A percentile compares a stretch with the other conserved stretches of the same genome.
These are phyloP conservation scores for Vanrija sp. DNA, from an alignment of 1,284 basidiomycete genomes.

Conservation along the genomic window DNA sequence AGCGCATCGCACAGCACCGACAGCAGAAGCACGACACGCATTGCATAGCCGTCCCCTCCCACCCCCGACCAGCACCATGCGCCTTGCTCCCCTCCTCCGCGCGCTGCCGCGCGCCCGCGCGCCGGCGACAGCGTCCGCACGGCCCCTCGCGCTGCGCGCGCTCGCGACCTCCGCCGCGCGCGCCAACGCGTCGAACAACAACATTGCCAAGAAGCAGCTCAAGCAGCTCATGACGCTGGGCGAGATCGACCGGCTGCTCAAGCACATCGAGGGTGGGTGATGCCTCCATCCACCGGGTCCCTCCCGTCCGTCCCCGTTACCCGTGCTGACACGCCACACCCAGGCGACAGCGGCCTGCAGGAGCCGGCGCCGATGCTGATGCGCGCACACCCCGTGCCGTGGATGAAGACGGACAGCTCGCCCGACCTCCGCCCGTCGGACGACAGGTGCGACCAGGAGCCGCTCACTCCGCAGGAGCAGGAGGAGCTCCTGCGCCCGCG, in stretches of 20 bases:
- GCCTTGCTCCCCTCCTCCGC: too few species aligned
- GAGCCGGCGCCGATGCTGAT: constrained; percentile 39
- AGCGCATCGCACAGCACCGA: too few species aligned
- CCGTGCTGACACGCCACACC: neutral
- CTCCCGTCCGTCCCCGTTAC: neutral
- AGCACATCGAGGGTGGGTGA: constrained; percentile 43
- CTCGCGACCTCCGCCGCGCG: neutral
- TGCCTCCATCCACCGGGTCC: too few species aligned
- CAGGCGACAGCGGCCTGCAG: constrained; percentile 12
- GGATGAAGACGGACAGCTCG: constrained; percentile 29
- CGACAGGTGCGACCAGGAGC: neutral
- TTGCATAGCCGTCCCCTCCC: too few species aligned
- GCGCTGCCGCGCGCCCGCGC: neutral
- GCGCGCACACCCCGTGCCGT: constrained; percentile 39
- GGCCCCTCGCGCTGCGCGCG: neutral
- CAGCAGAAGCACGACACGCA: too few species aligned
- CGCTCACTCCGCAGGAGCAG: constrained; percentile 15
- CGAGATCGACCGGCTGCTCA: constrained; percentile 45
- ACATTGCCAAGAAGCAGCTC: constrained; percentile 28
- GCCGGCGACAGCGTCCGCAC: neutral
- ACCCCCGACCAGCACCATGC: too few species aligned
- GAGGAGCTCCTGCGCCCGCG: constrained; percentile 31
- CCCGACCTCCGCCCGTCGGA: constrained; percentile 4
- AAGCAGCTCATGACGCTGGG: constrained; percentile 27
- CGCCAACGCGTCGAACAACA: neutral